Evolutionary conservation across 768 basidiomycete species (phyloP).

Genomic region (Lactarius vividus): DNA sequence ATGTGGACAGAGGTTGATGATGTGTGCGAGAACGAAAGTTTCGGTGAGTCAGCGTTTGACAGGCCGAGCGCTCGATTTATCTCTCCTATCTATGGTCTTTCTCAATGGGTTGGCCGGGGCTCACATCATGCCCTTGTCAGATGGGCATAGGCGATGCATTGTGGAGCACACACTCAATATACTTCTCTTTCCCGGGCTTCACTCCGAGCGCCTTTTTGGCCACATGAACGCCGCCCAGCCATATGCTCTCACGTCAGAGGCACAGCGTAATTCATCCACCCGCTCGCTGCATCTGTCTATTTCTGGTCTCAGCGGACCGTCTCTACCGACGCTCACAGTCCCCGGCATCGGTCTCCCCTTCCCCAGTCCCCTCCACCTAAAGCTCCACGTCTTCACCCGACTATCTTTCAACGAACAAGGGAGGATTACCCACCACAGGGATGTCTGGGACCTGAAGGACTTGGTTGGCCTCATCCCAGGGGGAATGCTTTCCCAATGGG

Average conservation of each 20-base stretch:
- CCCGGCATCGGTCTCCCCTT: constrained; percentile 62
- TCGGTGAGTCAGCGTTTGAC: constrained; percentile 47
- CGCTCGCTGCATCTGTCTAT: constrained; percentile 31
- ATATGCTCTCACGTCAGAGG: constrained; percentile 22
- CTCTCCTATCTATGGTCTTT: not conserved
- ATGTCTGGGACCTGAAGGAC: constrained; percentile 80
- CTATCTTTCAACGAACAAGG: constrained; percentile 80
- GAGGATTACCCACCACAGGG: constrained; percentile 75
- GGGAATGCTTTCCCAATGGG: constrained; percentile 63
- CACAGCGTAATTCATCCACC: constrained; percentile 23
- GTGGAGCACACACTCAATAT: constrained; percentile 81
- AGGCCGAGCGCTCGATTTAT: not conserved
- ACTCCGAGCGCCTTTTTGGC: constrained; percentile 35
- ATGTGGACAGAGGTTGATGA: constrained; percentile 77
- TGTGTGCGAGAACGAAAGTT: constrained; percentile 74
- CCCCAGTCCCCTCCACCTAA: constrained; percentile 74
- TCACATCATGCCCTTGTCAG: constrained; percentile 37
- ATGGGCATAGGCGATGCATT: constrained; percentile 69
- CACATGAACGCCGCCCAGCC: constrained; percentile 33
- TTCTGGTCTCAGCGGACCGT: constrained; percentile 26
- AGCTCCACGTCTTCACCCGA: constrained; percentile 67
- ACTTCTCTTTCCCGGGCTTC: constrained; percentile 70
- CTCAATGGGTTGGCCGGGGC: not conserved
- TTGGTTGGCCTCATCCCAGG: constrained; percentile 72
- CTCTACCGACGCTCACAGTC: constrained; percentile 50